phyloP scores from a whole-genome alignment of 1,139 yeast species.

The Hansenula sp. region DNA sequence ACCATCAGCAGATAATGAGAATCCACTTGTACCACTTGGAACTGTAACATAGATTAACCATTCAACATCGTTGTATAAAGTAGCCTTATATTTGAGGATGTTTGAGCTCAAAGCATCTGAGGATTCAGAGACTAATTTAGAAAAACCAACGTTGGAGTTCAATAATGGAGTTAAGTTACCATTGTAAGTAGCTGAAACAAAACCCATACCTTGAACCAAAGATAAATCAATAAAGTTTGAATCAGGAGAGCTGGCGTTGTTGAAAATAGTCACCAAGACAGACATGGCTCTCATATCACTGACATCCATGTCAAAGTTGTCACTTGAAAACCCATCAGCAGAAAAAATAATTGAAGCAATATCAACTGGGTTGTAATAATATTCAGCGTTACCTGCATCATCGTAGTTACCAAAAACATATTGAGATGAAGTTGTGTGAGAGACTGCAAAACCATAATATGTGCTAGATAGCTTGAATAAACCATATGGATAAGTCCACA shows the following conservation, averaged over 20 bases:
- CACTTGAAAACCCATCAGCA: conserved; percentile 41
- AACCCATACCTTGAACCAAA: conserved; percentile 75
- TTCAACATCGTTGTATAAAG: conserved; percentile 41
- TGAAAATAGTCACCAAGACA: conserved; percentile 43
- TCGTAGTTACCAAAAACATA: conserved; percentile 39
- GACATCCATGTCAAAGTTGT: conserved; percentile 36
- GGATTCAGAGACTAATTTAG: conserved; percentile 37
- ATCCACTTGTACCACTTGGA: conserved; percentile 36
- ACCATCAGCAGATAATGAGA: conserved; percentile 34
- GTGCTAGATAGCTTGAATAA: conserved; percentile 43
- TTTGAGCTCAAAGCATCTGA: conserved; percentile 36
- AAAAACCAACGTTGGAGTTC: conserved; percentile 50
- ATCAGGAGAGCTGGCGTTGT: conserved; percentile 24
- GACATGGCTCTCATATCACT: conserved; percentile 54
- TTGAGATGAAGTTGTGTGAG: conserved; percentile 46
- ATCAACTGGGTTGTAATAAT: conserved; percentile 52
- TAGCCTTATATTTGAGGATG: conserved; percentile 52
- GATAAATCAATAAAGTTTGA: conserved; percentile 33
- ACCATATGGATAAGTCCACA: conserved; percentile 63
- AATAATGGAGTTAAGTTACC: conserved; percentile 52
- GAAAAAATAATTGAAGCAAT: conserved; percentile 51
- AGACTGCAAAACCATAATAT: conserved; percentile 55
- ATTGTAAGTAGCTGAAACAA: conserved; percentile 60
- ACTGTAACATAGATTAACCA: conserved; percentile 61
- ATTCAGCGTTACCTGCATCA: conserved; percentile 30